Conservation (phyloP, 192 early-diverging fungal genomes). For the Podila epigama region DNA sequence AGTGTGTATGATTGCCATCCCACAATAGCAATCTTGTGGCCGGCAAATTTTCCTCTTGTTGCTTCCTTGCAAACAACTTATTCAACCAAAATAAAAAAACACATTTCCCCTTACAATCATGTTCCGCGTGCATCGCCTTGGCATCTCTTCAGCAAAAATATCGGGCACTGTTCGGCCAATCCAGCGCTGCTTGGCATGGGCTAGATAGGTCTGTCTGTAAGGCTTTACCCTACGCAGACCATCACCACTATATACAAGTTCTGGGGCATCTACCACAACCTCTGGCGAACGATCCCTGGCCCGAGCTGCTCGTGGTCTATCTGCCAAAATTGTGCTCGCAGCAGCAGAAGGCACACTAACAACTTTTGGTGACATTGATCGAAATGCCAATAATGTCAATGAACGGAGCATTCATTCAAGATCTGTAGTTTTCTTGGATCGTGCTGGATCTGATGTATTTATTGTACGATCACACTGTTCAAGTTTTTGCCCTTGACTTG, state of each 20-base stretch:
- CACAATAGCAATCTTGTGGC: no score
- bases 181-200: slow-evolving; percentile 44
- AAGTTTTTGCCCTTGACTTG: not conserved
- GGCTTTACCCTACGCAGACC: slow-evolving; percentile 38
- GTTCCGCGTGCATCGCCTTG: slow-evolving; percentile 24
- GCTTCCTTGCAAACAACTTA: no score
- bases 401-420: slow-evolving; percentile 1
- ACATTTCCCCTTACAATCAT: slow-evolving; percentile 33
- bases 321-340: no score
- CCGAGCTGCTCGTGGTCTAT: no score
- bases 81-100: no score
- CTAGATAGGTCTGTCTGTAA: slow-evolving; percentile 28
- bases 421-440: no score
- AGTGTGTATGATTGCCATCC: no score
- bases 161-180: slow-evolving; percentile 32
- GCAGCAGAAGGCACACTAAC: not conserved
- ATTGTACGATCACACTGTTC: no score
- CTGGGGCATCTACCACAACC: no score
- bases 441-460: no score
- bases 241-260: no score
- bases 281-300: no score
- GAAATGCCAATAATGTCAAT: not conserved
- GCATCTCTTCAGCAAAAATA: slow-evolving; percentile 47
- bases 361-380: slow-evolving; percentile 29
- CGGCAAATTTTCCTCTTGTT: not conserved